Percentiles rank a stretch among this genome's conserved stretches.
These are phyloP conservation scores for Kwoniella dejecticola DNA, from an alignment of 768 basidiomycete species.

Conservation along the genomic window DNA sequence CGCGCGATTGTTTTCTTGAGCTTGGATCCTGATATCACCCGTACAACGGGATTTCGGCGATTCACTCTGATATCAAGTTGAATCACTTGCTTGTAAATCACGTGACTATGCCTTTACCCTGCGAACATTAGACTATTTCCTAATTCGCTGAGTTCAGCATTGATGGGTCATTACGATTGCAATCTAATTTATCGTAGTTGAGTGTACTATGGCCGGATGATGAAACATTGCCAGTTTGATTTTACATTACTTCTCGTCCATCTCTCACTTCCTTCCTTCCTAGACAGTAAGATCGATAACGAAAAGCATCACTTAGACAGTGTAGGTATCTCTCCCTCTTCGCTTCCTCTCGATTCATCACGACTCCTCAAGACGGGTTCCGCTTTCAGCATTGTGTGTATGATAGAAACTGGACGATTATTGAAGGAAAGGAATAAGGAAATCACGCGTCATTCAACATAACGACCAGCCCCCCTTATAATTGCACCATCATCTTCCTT, in stretches of 20 bases:
- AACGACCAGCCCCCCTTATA: slow-evolving; percentile 17
- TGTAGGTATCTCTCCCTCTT: not conserved
- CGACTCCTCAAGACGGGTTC: not conserved
- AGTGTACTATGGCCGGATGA: not conserved
- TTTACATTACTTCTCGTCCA: not conserved
- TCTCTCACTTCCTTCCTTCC: no score
- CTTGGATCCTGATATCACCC: not conserved
- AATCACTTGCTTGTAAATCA: slow-evolving; percentile 8
- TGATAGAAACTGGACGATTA: slow-evolving; percentile 4
- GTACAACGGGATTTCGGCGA: slow-evolving; percentile 13
- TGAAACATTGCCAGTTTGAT: not conserved
- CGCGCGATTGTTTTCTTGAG: slow-evolving; percentile 6
- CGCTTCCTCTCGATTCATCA: not conserved
- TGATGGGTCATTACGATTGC: not conserved
- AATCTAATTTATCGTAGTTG: not conserved
- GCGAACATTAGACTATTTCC: not conserved
- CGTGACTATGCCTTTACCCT: slow-evolving; percentile 5
- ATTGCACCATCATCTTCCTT: not conserved
- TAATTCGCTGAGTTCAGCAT: not conserved
- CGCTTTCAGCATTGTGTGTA: not conserved
- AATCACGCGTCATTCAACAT: slow-evolving; percentile 22
- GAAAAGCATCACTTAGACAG: no score
- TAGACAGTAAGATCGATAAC: no score
- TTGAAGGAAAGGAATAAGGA: not conserved
- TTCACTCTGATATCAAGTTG: slow-evolving; percentile 10